A percentile compares a stretch with the other conserved stretches of the same genome.
phyloP scores from a whole-genome alignment of 148 eudicot genomes.

The Nyssa sinensis region DNA sequence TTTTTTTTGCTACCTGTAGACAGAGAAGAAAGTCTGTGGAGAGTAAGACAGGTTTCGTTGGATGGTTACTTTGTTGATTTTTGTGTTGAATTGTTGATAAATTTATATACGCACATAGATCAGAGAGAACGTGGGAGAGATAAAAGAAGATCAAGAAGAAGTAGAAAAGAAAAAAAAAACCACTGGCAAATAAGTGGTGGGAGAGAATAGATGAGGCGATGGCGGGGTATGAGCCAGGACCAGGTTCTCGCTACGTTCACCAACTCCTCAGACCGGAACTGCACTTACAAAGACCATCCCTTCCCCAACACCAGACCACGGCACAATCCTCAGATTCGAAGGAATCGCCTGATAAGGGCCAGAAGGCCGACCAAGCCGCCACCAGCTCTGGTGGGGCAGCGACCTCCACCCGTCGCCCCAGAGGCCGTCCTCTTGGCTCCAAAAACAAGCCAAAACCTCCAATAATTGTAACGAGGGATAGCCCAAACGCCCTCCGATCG shows the following conservation, averaged over 20 bases:
- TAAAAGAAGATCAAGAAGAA: not conserved
- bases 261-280: constrained; percentile 11
- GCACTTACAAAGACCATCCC: constrained; percentile 7
- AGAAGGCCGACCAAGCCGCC: not conserved
- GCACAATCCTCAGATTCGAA: constrained; percentile 4
- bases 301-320: constrained; percentile 11
- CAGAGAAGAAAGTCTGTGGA: not conserved
- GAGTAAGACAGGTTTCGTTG: not conserved
- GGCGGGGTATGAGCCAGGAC: constrained; percentile 8
- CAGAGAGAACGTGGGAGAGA: not conserved
- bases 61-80: not conserved
- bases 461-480: constrained; percentile 10
- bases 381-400: not conserved
- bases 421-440: constrained; percentile 17
- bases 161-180: not conserved
- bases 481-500: constrained; percentile 17
- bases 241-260: constrained; percentile 12
- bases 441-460: constrained; percentile 19
- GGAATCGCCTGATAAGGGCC: not conserved
- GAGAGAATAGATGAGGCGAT: not conserved
- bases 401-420: constrained; percentile 6
- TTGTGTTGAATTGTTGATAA: not conserved
- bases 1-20: not conserved
- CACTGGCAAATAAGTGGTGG: not conserved
- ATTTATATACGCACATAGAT: not conserved